Conservation (phyloP, 2,329 filamentous ascomycete species). For the Cladorrhinum sp. region DNA sequence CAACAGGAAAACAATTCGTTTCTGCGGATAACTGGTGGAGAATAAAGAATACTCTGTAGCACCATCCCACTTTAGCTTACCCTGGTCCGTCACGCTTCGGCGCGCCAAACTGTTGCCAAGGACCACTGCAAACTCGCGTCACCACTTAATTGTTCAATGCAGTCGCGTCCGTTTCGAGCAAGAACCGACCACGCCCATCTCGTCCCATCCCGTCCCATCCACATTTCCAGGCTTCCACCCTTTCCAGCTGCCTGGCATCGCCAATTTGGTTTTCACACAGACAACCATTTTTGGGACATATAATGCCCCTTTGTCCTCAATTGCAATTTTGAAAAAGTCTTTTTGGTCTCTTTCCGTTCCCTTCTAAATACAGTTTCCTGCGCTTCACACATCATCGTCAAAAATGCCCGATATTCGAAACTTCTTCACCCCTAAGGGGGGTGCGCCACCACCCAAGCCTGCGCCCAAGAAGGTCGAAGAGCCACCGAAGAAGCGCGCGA, state of each 20-base stretch:
- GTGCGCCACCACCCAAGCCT: slow-evolving; percentile 51
- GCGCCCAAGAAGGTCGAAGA: slow-evolving; percentile 45
- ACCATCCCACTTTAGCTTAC: neutral
- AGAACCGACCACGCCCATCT: neutral
- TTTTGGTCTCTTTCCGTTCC: neutral
- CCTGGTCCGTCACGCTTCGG: slow-evolving; percentile 20
- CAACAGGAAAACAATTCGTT: neutral
- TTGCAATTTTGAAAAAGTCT: neutral
- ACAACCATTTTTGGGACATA: slow-evolving; percentile 4
- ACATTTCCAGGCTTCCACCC: slow-evolving; percentile 24
- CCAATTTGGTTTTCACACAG: neutral
- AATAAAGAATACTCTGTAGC: neutral
- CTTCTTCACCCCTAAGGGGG: slow-evolving; percentile 80
- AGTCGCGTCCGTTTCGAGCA: slow-evolving; percentile 17
- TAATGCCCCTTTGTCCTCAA: neutral
- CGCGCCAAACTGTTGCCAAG: slow-evolving; percentile 21
- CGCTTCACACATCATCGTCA: slow-evolving; percentile 1
- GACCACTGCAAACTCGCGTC: slow-evolving; percentile 18
- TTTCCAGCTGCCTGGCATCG: slow-evolving; percentile 20
- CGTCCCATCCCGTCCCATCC: neutral
- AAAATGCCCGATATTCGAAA: slow-evolving; percentile 86
- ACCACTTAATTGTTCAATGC: slow-evolving; percentile 11
- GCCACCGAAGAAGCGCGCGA: slow-evolving; percentile 43
- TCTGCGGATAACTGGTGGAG: no score
- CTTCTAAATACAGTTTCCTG: slow-evolving; percentile 4